phyloP scores from a whole-genome alignment of 2,329 filamentous ascomycete genomes.

The Cladophialophora psammophila region DNA sequence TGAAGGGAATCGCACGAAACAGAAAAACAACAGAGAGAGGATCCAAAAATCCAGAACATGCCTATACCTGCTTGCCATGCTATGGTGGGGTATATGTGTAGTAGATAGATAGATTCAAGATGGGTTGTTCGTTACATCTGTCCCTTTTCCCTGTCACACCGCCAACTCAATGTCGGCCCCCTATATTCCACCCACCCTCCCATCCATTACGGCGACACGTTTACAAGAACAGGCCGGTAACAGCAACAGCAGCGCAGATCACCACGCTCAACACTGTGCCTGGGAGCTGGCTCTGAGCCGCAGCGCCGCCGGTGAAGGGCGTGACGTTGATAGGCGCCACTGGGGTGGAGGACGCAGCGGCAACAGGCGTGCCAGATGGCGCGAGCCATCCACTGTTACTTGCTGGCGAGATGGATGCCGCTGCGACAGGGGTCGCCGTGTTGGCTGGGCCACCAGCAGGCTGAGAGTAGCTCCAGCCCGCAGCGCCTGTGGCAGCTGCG shows the following conservation, averaged over 20 bases:
- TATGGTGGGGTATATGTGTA: slow-evolving; percentile 2
- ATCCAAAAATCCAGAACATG: slow-evolving; percentile 1
- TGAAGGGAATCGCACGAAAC: slow-evolving; percentile 9
- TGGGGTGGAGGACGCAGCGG: slow-evolving; percentile 9
- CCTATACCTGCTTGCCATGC: slow-evolving; percentile 6
- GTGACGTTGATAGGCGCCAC: slow-evolving; percentile 18
- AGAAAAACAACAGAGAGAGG: not conserved
- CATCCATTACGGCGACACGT: not conserved
- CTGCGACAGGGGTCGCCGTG: not conserved
- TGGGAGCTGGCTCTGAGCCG: slow-evolving; percentile 31
- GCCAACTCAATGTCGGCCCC: not conserved
- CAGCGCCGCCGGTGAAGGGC: slow-evolving; percentile 36
- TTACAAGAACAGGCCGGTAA: slow-evolving; percentile 36
- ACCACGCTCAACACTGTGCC: slow-evolving; percentile 34
- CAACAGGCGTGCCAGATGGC: slow-evolving; percentile 6
- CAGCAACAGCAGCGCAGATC: slow-evolving; percentile 33
- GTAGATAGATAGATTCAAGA: not conserved
- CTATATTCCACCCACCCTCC: not conserved
- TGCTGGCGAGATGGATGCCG: slow-evolving; percentile 1
- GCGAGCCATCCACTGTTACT: slow-evolving; percentile 24
- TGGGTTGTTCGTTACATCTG: slow-evolving; percentile 4
- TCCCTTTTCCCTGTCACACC: not conserved
- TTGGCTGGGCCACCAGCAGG: not conserved
- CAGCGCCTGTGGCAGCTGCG: not conserved
- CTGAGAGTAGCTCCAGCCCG: not conserved